phyloP scores from a whole-genome alignment of 2,329 filamentous ascomycete genomes.

The Sclerotinia subarctica region DNA sequence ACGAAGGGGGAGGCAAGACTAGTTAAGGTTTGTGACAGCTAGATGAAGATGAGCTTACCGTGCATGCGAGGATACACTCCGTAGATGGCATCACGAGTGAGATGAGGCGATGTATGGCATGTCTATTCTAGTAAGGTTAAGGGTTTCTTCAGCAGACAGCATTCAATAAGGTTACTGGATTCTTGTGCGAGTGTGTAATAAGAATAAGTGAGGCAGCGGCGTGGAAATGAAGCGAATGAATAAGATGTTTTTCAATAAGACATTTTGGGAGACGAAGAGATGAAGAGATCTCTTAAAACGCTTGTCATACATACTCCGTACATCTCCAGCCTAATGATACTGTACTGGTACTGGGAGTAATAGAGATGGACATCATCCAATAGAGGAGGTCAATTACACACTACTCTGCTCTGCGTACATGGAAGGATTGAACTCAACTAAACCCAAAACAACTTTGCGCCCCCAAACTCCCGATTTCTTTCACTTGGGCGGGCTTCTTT shows the following conservation, averaged over 20 bases:
- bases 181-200: neutral
- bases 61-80: neutral
- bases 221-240: neutral
- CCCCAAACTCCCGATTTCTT: neutral
- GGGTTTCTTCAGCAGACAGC: neutral
- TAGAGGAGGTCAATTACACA: conserved; percentile 1
- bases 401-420: too few relatives aligned
- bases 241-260: neutral
- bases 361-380: neutral
- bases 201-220: neutral
- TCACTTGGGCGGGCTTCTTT: too few relatives aligned
- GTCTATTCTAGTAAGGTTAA: too few relatives aligned
- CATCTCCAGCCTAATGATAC: too few relatives aligned
- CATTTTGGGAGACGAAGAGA: neutral
- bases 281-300: neutral
- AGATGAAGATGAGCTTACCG: neutral
- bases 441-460: neutral
- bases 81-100: neutral
- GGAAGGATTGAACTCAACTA: neutral
- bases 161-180: neutral
- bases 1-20: conserved; percentile 1
- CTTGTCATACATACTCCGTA: neutral
- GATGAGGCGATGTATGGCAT: neutral
- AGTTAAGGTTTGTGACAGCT: neutral
- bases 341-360: too few relatives aligned